These are phyloP conservation scores for Pueraria montana DNA, from an alignment of 306 rosid species.

Conservation along the genomic window DNA sequence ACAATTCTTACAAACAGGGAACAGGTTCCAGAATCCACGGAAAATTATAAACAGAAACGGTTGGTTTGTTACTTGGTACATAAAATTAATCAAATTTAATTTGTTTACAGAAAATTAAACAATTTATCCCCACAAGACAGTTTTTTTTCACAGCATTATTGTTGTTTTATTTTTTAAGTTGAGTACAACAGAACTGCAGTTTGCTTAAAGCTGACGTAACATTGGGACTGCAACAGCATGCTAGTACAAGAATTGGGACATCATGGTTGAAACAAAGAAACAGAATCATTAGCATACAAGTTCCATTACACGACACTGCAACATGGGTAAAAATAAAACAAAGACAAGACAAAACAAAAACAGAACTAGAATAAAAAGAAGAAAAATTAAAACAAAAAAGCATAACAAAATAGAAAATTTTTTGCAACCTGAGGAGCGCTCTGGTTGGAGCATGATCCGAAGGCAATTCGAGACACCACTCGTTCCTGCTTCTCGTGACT, in stretches of 20 bases:
- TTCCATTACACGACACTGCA: constrained; percentile 28
- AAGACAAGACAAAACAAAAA: not conserved
- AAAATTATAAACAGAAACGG: constrained; percentile 6
- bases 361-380: not conserved
- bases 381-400: not conserved
- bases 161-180: not conserved
- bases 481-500: constrained; percentile 42
- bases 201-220: constrained; percentile 46
- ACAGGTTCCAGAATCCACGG: constrained; percentile 33
- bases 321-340: constrained; percentile 21
- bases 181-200: constrained; percentile 43
- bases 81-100: constrained; percentile 18
- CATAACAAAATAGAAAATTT: not conserved
- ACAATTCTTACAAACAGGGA: constrained; percentile 20
- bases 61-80: not conserved
- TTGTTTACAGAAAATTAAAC: not conserved
- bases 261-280: constrained; percentile 40
- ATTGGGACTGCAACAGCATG: constrained; percentile 21
- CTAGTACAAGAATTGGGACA: constrained; percentile 41
- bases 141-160: not conserved
- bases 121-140: not conserved
- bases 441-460: constrained; percentile 88
- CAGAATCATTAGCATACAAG: constrained; percentile 35
- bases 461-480: constrained; percentile 74
- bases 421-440: constrained; percentile 71